Conservation (phyloP, 1,139 yeast species). For the Kodamaea suecica region DNA sequence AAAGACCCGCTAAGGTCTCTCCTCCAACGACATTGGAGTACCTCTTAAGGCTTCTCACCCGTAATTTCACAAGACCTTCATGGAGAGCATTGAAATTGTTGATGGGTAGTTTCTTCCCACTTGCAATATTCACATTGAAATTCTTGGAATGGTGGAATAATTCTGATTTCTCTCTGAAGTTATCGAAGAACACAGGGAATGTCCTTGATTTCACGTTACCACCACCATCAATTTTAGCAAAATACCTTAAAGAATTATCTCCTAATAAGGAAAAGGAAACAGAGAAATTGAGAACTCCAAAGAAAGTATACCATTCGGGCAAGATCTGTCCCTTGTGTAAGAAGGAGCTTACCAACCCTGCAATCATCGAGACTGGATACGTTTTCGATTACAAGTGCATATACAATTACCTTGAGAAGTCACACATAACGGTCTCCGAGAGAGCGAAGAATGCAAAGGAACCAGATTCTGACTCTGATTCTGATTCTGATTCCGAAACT, state of each 20-base stretch:
- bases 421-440: constrained; percentile 35
- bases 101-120: constrained; percentile 64
- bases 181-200: constrained; percentile 53
- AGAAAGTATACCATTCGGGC: constrained; percentile 29
- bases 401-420: constrained; percentile 54
- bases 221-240: constrained; percentile 41
- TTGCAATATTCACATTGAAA: constrained; percentile 78
- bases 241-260: constrained; percentile 10
- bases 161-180: constrained; percentile 65
- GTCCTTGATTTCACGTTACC: constrained; percentile 52
- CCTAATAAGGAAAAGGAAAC: constrained; percentile 8
- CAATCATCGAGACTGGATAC: constrained; percentile 86
- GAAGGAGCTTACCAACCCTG: constrained; percentile 66
- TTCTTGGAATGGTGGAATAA: constrained; percentile 96
- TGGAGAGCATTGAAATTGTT: constrained; percentile 36
- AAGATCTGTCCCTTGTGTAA: constrained; percentile 71
- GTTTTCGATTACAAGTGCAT: constrained; percentile 91
- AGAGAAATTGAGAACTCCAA: constrained; percentile 12
- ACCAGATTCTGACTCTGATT: constrained; percentile 17
- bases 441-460: constrained; percentile 9
- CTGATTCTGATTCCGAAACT: constrained; percentile 20
- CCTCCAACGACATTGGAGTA: constrained; percentile 56
- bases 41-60: constrained; percentile 28
- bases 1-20: constrained; percentile 32
- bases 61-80: constrained; percentile 38